phyloP scores from a whole-genome alignment of 2,329 filamentous ascomycete species.

The Phyllosticta citribraziliensis region DNA sequence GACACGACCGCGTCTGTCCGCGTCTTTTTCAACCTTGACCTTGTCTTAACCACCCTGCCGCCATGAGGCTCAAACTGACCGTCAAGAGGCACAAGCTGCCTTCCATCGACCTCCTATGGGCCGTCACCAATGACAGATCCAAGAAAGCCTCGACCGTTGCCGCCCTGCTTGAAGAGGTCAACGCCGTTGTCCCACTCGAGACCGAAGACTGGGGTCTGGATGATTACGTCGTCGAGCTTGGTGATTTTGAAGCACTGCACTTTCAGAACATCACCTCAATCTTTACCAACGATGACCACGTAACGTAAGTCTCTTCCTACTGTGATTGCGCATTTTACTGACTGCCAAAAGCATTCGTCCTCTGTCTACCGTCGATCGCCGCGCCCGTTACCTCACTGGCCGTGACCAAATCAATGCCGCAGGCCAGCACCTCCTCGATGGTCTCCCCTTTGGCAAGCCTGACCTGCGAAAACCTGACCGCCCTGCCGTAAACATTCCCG shows the following conservation, averaged over 20 bases:
- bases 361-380: constrained; percentile 64
- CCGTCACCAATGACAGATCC: constrained; percentile 23
- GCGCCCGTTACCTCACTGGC: constrained; percentile 61
- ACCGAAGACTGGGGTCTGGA: constrained; percentile 75
- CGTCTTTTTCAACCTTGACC: background rate
- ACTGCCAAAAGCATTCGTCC: constrained; percentile 58
- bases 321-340: constrained; percentile 1
- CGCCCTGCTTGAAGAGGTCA: constrained; percentile 67
- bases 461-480: constrained; percentile 52
- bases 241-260: constrained; percentile 76
- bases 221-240: constrained; percentile 77
- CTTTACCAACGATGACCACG: constrained; percentile 73
- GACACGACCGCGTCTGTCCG: background rate
- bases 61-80: constrained; percentile 28
- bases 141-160: constrained; percentile 50
- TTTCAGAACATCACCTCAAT: constrained; percentile 63
- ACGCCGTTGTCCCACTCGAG: constrained; percentile 73
- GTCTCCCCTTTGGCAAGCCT: constrained; percentile 71
- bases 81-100: constrained; percentile 29
- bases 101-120: constrained; percentile 28
- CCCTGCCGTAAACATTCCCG: constrained; percentile 61
- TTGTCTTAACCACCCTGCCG: background rate
- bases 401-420: constrained; percentile 70
- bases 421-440: constrained; percentile 75
- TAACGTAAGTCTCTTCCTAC: constrained; percentile 48